Conservation (phyloP, 2,329 filamentous ascomycete species). For the Metarhizium sp. region DNA sequence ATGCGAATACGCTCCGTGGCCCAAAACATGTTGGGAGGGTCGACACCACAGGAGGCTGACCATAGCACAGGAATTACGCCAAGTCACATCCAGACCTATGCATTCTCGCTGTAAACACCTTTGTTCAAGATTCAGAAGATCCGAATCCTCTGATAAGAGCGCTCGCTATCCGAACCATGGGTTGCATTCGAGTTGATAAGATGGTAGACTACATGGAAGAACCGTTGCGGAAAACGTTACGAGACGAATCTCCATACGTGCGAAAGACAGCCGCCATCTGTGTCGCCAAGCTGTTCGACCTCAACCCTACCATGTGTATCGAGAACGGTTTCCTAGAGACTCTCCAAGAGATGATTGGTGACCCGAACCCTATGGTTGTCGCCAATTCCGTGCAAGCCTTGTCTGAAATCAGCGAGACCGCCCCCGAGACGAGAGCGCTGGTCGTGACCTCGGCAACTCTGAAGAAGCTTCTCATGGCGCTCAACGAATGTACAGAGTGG, state of each 20-base stretch:
- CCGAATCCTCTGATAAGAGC: constrained; percentile 93
- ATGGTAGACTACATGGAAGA: constrained; percentile 99
- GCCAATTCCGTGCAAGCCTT: constrained; percentile 94
- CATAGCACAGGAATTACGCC: constrained; percentile 75
- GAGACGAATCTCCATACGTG: constrained; percentile 96
- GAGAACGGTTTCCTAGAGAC: constrained; percentile 95
- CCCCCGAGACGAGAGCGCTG: constrained; percentile 82
- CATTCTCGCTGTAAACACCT: constrained; percentile 97
- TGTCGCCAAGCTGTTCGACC: constrained; percentile 93
- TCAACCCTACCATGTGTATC: constrained; percentile 85
- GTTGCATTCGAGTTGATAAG: constrained; percentile 95
- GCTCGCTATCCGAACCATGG: constrained; percentile 95
- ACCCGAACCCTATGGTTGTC: constrained; percentile 98
- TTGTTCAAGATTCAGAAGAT: constrained; percentile 98
- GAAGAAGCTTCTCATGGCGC: constrained; percentile 91
- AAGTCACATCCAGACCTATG: constrained; percentile 98
- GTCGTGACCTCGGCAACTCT: constrained; percentile 72
- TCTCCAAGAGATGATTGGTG: constrained; percentile 90
- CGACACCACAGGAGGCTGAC: background rate
- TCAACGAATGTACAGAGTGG: constrained; percentile 99
- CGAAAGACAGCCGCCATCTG: constrained; percentile 97
- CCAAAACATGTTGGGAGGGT: background rate
- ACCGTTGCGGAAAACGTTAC: constrained; percentile 85
- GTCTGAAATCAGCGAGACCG: constrained; percentile 81
- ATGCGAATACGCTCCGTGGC: background rate